Percentiles rank a stretch among this genome's conserved stretches.
Conservation (phyloP, 768 basidiomycete species). For the Russula lepida region DNA sequence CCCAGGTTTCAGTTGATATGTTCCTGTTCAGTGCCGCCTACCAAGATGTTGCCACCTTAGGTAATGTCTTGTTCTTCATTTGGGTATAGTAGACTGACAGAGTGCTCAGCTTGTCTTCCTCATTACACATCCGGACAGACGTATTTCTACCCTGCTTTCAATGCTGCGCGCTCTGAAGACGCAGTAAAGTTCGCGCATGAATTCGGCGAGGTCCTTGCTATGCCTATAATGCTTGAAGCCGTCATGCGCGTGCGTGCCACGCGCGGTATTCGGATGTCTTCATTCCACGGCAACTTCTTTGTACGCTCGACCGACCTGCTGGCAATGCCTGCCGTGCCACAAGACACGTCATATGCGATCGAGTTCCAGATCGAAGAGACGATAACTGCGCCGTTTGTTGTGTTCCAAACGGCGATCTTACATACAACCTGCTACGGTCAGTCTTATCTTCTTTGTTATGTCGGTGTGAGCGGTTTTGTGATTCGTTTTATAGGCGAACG, state of each 20-base stretch:
- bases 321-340: constrained; percentile 47
- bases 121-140: constrained; percentile 98
- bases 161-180: constrained; percentile 87
- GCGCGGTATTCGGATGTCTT: constrained; percentile 42
- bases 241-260: constrained; percentile 99
- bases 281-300: constrained; percentile 57
- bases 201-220: constrained; percentile 86
- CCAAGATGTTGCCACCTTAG: constrained; percentile 90
- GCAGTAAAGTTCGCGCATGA: constrained; percentile 98
- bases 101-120: constrained; percentile 67
- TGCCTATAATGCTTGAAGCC: constrained; percentile 92
- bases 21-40: constrained; percentile 93
- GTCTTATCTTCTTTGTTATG: not conserved
- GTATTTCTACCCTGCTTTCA: constrained; percentile 98
- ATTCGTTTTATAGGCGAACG: constrained; percentile 41
- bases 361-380: constrained; percentile 50
- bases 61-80: constrained; percentile 33
- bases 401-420: constrained; percentile 47
- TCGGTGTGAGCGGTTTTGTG: not conserved
- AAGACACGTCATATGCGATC: constrained; percentile 49
- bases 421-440: constrained; percentile 45
- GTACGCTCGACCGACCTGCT: constrained; percentile 48
- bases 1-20: constrained; percentile 98
- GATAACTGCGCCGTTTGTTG: constrained; percentile 38
- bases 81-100: not conserved